Evolutionary conservation across 352 stramenopile genomes (phyloP).

Genomic region (Globisporangium paroecandrum): DNA sequence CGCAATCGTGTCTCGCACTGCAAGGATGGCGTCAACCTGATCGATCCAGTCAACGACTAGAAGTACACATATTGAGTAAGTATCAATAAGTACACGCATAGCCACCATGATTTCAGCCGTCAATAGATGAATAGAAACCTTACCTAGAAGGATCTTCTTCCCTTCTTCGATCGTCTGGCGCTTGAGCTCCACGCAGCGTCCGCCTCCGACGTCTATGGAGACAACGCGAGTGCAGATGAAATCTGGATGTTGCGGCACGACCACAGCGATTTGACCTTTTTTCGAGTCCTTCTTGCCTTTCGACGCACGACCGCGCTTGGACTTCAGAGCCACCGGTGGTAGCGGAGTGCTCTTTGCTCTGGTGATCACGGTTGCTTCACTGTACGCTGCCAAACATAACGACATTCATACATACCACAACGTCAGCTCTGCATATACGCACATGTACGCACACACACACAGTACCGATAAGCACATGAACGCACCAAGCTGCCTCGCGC

Average conservation of each 20-base stretch:
- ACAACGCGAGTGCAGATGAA: constrained; percentile 29
- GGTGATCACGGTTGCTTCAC: constrained; percentile 32
- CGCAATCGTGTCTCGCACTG: constrained; percentile 38
- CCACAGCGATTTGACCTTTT: constrained; percentile 1
- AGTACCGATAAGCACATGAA: background rate
- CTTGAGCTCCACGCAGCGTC: constrained; percentile 30
- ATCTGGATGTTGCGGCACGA: constrained; percentile 9
- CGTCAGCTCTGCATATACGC: background rate
- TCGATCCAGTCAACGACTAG: constrained; percentile 59
- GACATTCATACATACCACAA: background rate
- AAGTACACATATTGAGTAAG: background rate
- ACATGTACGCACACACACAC: background rate
- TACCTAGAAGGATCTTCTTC: constrained; percentile 31
- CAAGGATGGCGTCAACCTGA: constrained; percentile 36
- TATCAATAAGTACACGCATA: background rate
- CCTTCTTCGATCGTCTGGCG: constrained; percentile 20
- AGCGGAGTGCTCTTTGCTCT: background rate
- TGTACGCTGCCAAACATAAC: constrained; percentile 29
- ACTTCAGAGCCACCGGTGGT: background rate
- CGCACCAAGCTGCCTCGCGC: constrained; percentile 36
- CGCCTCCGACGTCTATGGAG: constrained; percentile 21
- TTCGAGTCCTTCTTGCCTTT: constrained; percentile 6
- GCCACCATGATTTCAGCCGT: background rate
- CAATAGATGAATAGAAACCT: background rate
- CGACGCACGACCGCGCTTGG: background rate